Conservation (phyloP, 2,329 filamentous ascomycete species). For the Pyrenophora teres region DNA sequence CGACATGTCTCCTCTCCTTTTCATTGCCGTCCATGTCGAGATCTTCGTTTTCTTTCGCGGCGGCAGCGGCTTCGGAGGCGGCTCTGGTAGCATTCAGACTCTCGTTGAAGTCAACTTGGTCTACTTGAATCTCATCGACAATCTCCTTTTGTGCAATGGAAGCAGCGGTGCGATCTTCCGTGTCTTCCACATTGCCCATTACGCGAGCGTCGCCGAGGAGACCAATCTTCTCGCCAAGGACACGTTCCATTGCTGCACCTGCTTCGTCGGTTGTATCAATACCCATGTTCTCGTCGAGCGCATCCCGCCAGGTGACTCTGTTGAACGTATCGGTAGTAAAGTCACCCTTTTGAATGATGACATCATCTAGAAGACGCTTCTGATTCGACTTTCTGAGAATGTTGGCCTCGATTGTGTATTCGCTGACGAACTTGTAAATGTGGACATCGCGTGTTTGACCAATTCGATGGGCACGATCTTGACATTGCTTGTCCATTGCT, state of each 20-base stretch:
- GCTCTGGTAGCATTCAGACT: conserved; percentile 34
- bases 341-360: conserved; percentile 96
- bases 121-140: conserved; percentile 59
- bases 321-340: conserved; percentile 98
- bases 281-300: conserved; percentile 58
- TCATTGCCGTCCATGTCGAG: conserved; percentile 24
- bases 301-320: conserved; percentile 71
- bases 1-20: conserved; percentile 34
- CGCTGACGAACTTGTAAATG: conserved; percentile 74
- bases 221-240: conserved; percentile 70
- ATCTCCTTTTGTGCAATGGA: conserved; percentile 88
- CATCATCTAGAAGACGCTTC: conserved; percentile 96
- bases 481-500: conserved; percentile 99
- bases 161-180: conserved; percentile 87
- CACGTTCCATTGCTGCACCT: conserved; percentile 81
- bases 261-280: conserved; percentile 64
- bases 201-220: conserved; percentile 64
- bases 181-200: conserved; percentile 88
- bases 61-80: conserved; percentile 22
- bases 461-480: conserved; percentile 95
- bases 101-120: conserved; percentile 50
- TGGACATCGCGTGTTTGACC: conserved; percentile 97
- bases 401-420: conserved; percentile 90
- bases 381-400: conserved; percentile 96
- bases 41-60: conserved; percentile 21